Base-by-base conservation (phyloP, 257 asterid genomes). In the Dorcoceras hygrometricum region DNA sequence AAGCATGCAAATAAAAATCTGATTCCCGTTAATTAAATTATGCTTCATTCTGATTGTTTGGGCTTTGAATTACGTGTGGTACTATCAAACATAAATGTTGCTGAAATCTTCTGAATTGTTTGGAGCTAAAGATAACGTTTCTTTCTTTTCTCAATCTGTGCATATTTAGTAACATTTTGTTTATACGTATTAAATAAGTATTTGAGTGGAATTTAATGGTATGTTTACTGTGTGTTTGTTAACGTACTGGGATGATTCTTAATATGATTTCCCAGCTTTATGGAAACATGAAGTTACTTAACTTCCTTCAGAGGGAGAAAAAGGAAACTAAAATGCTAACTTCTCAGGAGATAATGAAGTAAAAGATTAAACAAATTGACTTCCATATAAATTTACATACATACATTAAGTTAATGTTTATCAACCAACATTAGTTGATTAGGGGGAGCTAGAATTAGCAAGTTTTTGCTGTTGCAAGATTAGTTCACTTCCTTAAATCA, bases 371-470 rank as follows among this genome's bases (percentile, higher is more conserved):
- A 16, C 20, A 16, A 43, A 43, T 43, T 43, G 6, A 4, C 54
- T 46, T 46, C 53, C 59, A 69, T 55, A 32, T 61, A 22, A 20
- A 48, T 25, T 26, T 36, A 62, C 64, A 9, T 14, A 20, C n/a
- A 67, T 25, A 59, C 23, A 24, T 43, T 59, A 24, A n/a, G 39
- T 62, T 31, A 10, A 23, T 27, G 23, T 28, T 31, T 23, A n/a
- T n/a, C n/a, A n/a, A 50, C 34, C 57, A 25, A 46, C 62, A 36
- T 36, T 23, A 43, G 62, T 62, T 61, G 24, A 67, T 24, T 29
- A 29, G 46, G 65, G 57, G 63, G 64, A 67, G 70, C 71, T 59
- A 39, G 57, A 60, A 46, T 20, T 18, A 59, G 62, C 67, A 58
- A 29, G 48, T 23, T 64, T 26, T 32, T 22, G 48, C 60, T 56